Evolutionary conservation across 2,329 filamentous ascomycete genomes (phyloP).

Genomic region (Xylariaceae sp.): DNA sequence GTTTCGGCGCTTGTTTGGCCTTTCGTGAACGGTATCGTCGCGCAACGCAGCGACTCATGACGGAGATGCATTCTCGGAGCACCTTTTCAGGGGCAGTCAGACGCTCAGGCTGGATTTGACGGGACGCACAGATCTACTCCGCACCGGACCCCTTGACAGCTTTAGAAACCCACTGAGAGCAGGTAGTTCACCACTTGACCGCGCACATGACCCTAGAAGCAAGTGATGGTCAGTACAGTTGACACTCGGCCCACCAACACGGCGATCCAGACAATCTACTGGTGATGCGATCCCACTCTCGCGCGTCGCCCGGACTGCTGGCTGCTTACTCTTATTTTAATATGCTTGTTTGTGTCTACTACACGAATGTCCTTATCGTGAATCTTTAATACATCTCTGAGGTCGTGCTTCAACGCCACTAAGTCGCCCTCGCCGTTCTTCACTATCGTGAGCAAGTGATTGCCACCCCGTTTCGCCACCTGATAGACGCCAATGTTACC

Average conservation of each 20-base stretch:
- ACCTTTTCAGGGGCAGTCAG: background rate
- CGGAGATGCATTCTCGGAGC: background rate
- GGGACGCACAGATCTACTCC: too few species aligned
- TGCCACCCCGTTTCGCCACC: conserved; percentile 67
- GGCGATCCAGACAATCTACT: background rate
- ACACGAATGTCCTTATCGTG: conserved; percentile 48
- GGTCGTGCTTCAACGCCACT: conserved; percentile 55
- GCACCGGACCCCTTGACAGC: background rate
- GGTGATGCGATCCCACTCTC: background rate
- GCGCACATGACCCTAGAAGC: conserved; percentile 23
- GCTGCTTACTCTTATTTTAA: conserved; percentile 62
- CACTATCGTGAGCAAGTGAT: conserved; percentile 65
- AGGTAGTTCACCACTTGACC: conserved; percentile 25
- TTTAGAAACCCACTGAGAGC: conserved; percentile 25
- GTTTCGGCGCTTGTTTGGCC: background rate
- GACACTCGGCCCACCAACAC: background rate
- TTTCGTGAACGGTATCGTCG: conserved; percentile 1
- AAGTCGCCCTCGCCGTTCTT: conserved; percentile 75
- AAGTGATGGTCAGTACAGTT: conserved; percentile 1
- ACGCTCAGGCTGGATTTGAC: background rate
- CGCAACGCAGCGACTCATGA: conserved; percentile 1
- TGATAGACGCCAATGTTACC: conserved; percentile 74
- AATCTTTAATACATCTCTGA: conserved; percentile 55
- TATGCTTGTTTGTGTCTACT: conserved; percentile 62
- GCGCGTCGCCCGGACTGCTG: background rate